Base-by-base conservation (phyloP, 2,329 filamentous ascomycete species). In the Xylariomycetidae sp. region DNA sequence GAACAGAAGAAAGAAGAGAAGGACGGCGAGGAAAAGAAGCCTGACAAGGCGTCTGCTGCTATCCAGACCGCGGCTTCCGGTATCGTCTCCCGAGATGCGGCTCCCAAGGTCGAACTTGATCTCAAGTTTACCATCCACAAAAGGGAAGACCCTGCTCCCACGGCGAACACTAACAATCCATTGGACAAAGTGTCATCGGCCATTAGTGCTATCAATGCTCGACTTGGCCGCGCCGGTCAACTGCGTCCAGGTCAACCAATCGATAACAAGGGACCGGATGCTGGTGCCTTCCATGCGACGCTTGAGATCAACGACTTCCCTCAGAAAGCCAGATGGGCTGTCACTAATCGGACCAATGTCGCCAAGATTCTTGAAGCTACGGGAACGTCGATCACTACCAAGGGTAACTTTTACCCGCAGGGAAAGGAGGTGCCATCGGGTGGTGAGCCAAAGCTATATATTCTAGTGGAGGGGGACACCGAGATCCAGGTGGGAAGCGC, bases 291-390 rank as follows among this genome's bases (percentile, higher is more conserved):
- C 73, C 92, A 98, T 59, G 89, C 92, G 12, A 97, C 90, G 4
- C 72, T 98, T 41, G 92, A 97, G 62, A 98, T 98, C 76, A 98
- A 98, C 62, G 92, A 98, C 63, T 97, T 97, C 63, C 92, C 92
- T 20, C 92, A 98, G 60, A 97, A 96, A 70, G 92, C 92, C 44
- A 80, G 92, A 50, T 98, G 92, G 92, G 90, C 88, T 9, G 92
- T 98, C 65, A 98, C 92, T 25, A 98, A 98, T 61, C 80, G 92
- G 45, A 97, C 92, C 22, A 98, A 98, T 54, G 92, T 98, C 37
- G 89, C 90, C 49, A 98, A 97, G 71, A 96, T 98, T 49, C 74
- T 98, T 45, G 92, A 98, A 55, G 78, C 86, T 8, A 96, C 90
- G 0, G 90, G 88, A 25, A 94, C 89, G 2, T 95, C 88, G 6